Percentiles rank a stretch among this genome's conserved stretches.
Conservation (phyloP, 1,139 yeast species). For the Debaryomyces coudertii region DNA sequence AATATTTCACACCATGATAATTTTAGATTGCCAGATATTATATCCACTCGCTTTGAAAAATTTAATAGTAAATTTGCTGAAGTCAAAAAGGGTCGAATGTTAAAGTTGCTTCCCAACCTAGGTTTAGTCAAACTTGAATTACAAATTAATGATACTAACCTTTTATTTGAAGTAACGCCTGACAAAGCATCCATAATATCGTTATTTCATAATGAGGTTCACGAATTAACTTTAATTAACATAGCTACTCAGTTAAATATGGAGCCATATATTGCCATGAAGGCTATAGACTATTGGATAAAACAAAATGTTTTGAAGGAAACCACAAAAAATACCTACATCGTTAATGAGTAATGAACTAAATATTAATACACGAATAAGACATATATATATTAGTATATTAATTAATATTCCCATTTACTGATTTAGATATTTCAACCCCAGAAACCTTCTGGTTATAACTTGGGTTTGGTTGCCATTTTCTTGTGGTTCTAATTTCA, state of each 20-base stretch:
- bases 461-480: slow-evolving; percentile 72
- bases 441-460: slow-evolving; percentile 75
- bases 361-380: not conserved
- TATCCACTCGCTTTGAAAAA: slow-evolving; percentile 39
- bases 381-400: not conserved
- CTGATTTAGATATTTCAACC: slow-evolving; percentile 48
- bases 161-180: slow-evolving; percentile 58
- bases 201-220: slow-evolving; percentile 48
- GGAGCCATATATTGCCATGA: slow-evolving; percentile 40
- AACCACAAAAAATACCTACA: slow-evolving; percentile 31
- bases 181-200: slow-evolving; percentile 69
- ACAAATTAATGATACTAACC: slow-evolving; percentile 47
- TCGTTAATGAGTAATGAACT: slow-evolving; percentile 20
- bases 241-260: slow-evolving; percentile 35
- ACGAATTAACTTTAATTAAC: slow-evolving; percentile 28
- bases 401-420: slow-evolving; percentile 25
- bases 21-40: slow-evolving; percentile 49
- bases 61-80: slow-evolving; percentile 47
- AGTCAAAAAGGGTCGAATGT: slow-evolving; percentile 58
- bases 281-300: slow-evolving; percentile 60
- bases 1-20: slow-evolving; percentile 32
- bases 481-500: slow-evolving; percentile 82
- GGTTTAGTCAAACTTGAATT: slow-evolving; percentile 68
- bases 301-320: slow-evolving; percentile 49
- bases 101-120: slow-evolving; percentile 59